phyloP scores from a whole-genome alignment of 805 yeast species.

The Hermanozyma aechmeae region DNA sequence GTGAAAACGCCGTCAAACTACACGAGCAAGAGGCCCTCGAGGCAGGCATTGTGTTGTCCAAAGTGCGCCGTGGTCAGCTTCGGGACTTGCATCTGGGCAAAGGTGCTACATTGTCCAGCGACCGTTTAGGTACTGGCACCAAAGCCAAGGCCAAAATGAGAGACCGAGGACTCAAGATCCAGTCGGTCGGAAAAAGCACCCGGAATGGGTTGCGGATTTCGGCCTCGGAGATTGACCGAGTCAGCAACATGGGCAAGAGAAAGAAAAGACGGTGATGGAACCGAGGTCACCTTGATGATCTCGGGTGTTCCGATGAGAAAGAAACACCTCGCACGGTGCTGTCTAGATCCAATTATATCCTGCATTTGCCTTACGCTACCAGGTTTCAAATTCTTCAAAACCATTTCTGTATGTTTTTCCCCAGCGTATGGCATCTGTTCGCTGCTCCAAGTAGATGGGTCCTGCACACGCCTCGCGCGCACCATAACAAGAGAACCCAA shows the following conservation, averaged over 20 bases:
- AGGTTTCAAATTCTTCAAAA: too few species aligned
- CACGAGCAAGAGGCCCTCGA: conserved; percentile 75
- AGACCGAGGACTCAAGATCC: conserved; percentile 72
- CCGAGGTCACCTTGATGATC: too few species aligned
- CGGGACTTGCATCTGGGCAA: conserved; percentile 47
- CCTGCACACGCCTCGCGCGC: too few species aligned
- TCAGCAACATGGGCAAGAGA: conserved; percentile 12
- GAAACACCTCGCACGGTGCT: too few species aligned
- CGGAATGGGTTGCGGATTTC: conserved; percentile 70
- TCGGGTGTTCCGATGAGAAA: too few species aligned
- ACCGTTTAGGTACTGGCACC: conserved; percentile 40
- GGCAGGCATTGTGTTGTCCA: conserved; percentile 83
- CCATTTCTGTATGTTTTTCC: too few species aligned
- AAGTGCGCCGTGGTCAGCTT: conserved; percentile 56
- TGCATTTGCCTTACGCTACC: too few species aligned
- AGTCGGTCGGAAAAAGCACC: conserved; percentile 68
- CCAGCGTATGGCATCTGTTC: too few species aligned
- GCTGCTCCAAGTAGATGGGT: too few species aligned
- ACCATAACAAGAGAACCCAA: too few species aligned
- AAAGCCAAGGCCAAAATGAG: conserved; percentile 36
- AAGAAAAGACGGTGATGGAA: too few species aligned
- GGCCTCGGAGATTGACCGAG: conserved; percentile 51
- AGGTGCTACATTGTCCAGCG: conserved; percentile 42
- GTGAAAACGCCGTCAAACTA: conserved; percentile 40
- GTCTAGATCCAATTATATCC: too few species aligned